A percentile compares a stretch with the other conserved stretches of the same genome.
Conservation (phyloP, 2,329 filamentous ascomycete species). For the Xylariaceae sp. region DNA sequence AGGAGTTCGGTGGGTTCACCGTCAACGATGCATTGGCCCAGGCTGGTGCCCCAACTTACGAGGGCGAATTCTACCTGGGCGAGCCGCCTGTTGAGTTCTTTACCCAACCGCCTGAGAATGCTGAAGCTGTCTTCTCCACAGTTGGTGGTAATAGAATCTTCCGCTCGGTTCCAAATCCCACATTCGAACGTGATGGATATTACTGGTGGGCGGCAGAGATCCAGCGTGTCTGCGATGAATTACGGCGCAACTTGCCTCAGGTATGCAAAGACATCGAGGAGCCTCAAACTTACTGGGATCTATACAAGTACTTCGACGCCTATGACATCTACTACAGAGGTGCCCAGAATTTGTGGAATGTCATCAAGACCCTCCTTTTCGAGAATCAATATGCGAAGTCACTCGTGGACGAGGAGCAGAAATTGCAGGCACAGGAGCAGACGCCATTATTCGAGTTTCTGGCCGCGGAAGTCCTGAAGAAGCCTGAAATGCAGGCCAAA, state of each 20-base stretch:
- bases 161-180: slow-evolving; percentile 30
- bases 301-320: slow-evolving; percentile 48
- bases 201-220: slow-evolving; percentile 41
- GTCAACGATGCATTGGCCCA: slow-evolving; percentile 14
- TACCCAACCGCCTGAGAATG: slow-evolving; percentile 3
- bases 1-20: slow-evolving; percentile 6
- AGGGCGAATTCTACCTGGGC: slow-evolving; percentile 8
- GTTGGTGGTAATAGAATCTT: slow-evolving; percentile 30
- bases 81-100: slow-evolving; percentile 27
- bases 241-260: slow-evolving; percentile 16
- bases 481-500: slow-evolving; percentile 9
- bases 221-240: slow-evolving; percentile 19
- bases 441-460: slow-evolving; percentile 20
- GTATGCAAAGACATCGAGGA: slow-evolving; percentile 17
- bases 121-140: slow-evolving; percentile 41
- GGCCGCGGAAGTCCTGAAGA: slow-evolving; percentile 14
- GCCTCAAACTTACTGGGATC: slow-evolving; percentile 35
- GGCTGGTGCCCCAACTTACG: slow-evolving; percentile 19
- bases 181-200: slow-evolving; percentile 28
- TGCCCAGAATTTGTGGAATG: slow-evolving; percentile 46
- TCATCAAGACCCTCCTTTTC: slow-evolving; percentile 39
- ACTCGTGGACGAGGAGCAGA: slow-evolving; percentile 3
- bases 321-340: slow-evolving; percentile 46
- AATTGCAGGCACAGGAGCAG: not conserved
- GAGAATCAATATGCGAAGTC: slow-evolving; percentile 37